Base-by-base conservation (phyloP, 1,139 yeast genomes). In the Kodamaea suecica region DNA sequence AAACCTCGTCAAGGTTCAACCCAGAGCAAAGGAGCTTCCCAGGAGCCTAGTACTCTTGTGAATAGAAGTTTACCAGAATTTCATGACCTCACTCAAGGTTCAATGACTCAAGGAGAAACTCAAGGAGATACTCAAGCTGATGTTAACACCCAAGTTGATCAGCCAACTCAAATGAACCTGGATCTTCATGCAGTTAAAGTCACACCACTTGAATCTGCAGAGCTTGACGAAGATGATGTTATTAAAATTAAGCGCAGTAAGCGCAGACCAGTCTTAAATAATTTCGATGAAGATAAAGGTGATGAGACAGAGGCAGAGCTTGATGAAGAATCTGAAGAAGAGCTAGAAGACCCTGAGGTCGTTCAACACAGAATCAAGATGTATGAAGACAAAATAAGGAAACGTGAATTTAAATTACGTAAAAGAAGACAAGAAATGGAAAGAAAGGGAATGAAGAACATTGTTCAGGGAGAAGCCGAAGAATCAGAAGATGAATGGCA, bases 401-500 rank as follows among this genome's bases (percentile, higher is more conserved):
- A 57, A 30, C 60, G 61, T 42, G 72, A 69, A 43, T 55, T 63
- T 50, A 63, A 52, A 43, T 50, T 60, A 10, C 58, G 68, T 24
- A 59, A 58, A 41, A 61, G 57, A 38, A 63, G 78, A 44, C 65
- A 61, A 45, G 80, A 73, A 45, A 59, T 74, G 60, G 79, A 69
- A 45, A 59, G 69, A 28, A 67, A 64, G 40, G 82, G 81, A 0
- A 54, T 77, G 21, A 66, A 66, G 38, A 63, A 66, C n/a, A 64
- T 80, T 14, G 66, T 84, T 42, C 90, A 84, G 43, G 84, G 83
- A 29, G 96, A 90, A 64, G 98, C 98, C 30, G 94, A 80, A 47
- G 97, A 92, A 64, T 86, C 96, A 27, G 97, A 92, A 44, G 97
- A 90, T 65, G 97, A 90, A 63, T 90, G 95, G 90, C 80, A 80